phyloP scores from a whole-genome alignment of 2,329 filamentous ascomycete genomes.

The Aquanectria penicillioides region DNA sequence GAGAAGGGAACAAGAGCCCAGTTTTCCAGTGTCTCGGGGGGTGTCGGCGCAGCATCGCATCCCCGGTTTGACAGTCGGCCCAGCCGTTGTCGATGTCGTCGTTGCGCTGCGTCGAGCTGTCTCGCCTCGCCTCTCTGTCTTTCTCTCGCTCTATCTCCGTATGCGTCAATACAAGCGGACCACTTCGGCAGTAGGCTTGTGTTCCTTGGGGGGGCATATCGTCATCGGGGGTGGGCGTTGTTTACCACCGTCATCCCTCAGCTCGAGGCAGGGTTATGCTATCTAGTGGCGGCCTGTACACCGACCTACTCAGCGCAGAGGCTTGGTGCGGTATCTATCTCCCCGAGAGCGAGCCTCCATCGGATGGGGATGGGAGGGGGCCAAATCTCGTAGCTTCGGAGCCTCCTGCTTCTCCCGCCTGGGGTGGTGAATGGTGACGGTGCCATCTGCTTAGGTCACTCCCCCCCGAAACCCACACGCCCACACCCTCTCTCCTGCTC shows the following conservation, averaged over 20 bases:
- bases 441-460: constrained; percentile 21
- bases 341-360: constrained; percentile 24
- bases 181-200: too few species aligned
- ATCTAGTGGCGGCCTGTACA: constrained; percentile 11
- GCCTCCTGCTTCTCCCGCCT: constrained; percentile 43
- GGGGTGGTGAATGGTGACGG: constrained; percentile 36
- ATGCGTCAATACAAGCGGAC: too few species aligned
- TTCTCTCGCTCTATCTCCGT: too few species aligned
- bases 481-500: constrained; percentile 25
- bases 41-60: constrained; percentile 25
- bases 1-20: not conserved
- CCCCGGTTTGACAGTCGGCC: not conserved
- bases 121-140: too few species aligned
- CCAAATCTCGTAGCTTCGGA: constrained; percentile 29
- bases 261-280: constrained; percentile 10
- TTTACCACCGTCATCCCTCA: not conserved
- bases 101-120: too few species aligned
- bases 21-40: constrained; percentile 18
- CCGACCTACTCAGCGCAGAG: too few species aligned
- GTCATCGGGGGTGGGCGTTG: constrained; percentile 8
- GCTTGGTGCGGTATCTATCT: constrained; percentile 19
- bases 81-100: not conserved
- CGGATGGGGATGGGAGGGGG: constrained; percentile 19
- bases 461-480: constrained; percentile 21
- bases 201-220: constrained; percentile 9